Conservation (phyloP, 148 eudicot species). For the Silene latifolia region DNA sequence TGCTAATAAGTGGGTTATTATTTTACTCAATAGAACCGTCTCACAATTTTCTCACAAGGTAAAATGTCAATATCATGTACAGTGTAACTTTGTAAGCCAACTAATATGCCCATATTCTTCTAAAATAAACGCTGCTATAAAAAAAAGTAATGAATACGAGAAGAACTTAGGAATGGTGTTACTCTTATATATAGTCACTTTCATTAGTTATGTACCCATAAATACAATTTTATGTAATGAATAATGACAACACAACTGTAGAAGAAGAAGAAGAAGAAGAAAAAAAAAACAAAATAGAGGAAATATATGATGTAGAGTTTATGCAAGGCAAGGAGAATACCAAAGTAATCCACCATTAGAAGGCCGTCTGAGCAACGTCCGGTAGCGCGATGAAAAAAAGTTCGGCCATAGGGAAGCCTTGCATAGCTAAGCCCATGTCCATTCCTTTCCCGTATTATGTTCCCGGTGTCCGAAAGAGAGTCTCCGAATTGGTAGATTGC, state of each 20-base stretch:
- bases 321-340: conserved; percentile 11
- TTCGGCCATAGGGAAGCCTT: conserved; percentile 29
- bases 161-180: not conserved
- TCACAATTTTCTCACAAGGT: not conserved
- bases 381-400: conserved; percentile 36
- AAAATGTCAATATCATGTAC: not conserved
- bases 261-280: not conserved
- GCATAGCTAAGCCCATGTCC: conserved; percentile 9
- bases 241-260: not conserved
- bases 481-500: conserved; percentile 46
- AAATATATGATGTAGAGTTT: not conserved
- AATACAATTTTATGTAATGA: not conserved
- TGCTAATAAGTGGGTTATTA: too few species aligned
- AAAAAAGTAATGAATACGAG: not conserved
- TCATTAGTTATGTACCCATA: not conserved
- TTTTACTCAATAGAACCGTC: too few species aligned
- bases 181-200: not conserved
- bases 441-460: conserved; percentile 14
- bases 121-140: not conserved
- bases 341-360: conserved; percentile 41
- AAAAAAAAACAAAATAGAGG: not conserved
- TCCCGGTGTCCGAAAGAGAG: conserved; percentile 43
- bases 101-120: not conserved
- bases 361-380: conserved; percentile 46
- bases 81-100: not conserved